Percentiles rank a stretch among this genome's conserved stretches.
Conservation (phyloP, 495 filamentous ascomycete genomes). For the Penicillium waksmanii region DNA sequence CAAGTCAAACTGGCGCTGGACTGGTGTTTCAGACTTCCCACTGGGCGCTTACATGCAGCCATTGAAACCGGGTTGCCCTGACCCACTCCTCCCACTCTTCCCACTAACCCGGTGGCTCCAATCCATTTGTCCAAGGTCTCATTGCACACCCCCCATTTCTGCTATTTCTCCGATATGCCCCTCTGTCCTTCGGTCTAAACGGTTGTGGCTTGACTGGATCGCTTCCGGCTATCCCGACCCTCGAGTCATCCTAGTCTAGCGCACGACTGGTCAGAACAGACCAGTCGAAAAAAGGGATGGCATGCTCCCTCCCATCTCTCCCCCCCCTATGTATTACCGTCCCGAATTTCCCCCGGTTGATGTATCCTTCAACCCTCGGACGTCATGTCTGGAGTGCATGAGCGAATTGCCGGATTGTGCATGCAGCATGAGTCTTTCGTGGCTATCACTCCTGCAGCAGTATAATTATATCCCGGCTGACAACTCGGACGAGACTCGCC, state of each 20-base stretch:
- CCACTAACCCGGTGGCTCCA: conserved; percentile 16
- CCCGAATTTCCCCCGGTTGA: conserved; percentile 6
- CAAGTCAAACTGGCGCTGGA: conserved; percentile 40
- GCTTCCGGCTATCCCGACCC: conserved; percentile 7
- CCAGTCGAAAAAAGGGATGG: conserved; percentile 13
- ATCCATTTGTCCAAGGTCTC: not conserved
- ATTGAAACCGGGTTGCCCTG: conserved; percentile 25
- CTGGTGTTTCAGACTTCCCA: conserved; percentile 36
- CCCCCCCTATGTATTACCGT: not conserved
- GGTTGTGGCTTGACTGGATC: conserved; percentile 25
- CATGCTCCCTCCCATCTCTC: not conserved
- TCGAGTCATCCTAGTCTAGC: conserved; percentile 6
- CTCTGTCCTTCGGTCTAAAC: conserved; percentile 11
- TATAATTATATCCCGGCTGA: not conserved
- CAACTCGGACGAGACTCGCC: conserved; percentile 4
- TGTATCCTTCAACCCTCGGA: not conserved
- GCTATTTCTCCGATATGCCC: conserved; percentile 28
- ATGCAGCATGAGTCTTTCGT: too few relatives aligned
- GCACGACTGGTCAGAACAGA: conserved; percentile 24
- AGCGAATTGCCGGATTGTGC: not conserved
- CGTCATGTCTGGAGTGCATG: conserved; percentile 1
- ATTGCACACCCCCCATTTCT: conserved; percentile 12
- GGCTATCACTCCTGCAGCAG: too few relatives aligned
- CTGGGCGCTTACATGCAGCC: conserved; percentile 40
- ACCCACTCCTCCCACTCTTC: conserved; percentile 1